These are phyloP conservation scores for Colletotrichum coccodes DNA, from an alignment of 2,329 filamentous ascomycete genomes.

Conservation along the genomic window DNA sequence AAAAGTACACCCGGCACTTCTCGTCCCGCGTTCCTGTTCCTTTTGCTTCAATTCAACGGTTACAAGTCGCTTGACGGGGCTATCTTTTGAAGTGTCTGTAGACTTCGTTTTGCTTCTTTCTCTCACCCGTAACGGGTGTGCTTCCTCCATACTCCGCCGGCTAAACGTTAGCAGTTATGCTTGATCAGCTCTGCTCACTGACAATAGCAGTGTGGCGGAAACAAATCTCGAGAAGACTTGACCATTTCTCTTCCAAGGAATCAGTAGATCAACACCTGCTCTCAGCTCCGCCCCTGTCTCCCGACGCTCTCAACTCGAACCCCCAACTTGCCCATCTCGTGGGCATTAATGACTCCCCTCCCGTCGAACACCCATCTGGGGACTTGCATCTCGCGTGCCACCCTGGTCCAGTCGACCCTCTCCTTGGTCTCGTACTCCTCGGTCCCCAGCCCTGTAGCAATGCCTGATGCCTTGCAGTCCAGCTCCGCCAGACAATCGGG, in stretches of 20 bases:
- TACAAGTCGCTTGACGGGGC: too few relatives aligned
- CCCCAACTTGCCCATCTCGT: conserved; percentile 59
- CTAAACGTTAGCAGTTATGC: too few relatives aligned
- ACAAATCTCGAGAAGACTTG: too few relatives aligned
- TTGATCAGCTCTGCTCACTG: too few relatives aligned
- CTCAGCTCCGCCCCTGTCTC: conserved; percentile 44
- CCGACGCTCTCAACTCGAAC: conserved; percentile 64
- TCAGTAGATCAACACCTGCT: not conserved
- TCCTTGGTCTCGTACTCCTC: conserved; percentile 58
- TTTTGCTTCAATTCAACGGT: too few relatives aligned
- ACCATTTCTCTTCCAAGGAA: not conserved
- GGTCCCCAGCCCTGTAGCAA: conserved; percentile 52
- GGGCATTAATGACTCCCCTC: conserved; percentile 61
- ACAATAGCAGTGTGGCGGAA: too few relatives aligned
- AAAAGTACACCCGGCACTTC: not conserved
- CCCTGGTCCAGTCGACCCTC: conserved; percentile 61
- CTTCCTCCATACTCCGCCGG: too few relatives aligned
- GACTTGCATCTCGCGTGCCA: conserved; percentile 60
- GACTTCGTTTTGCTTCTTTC: too few relatives aligned
- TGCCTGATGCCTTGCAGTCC: conserved; percentile 48
- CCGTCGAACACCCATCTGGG: conserved; percentile 68
- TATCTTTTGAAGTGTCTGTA: too few relatives aligned
- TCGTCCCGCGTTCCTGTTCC: not conserved
- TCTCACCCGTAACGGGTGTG: too few relatives aligned
- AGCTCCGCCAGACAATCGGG: conserved; percentile 59